Evolutionary conservation across 2,329 filamentous ascomycete genomes (phyloP).

Genomic region (Talaromyces sp.): DNA sequence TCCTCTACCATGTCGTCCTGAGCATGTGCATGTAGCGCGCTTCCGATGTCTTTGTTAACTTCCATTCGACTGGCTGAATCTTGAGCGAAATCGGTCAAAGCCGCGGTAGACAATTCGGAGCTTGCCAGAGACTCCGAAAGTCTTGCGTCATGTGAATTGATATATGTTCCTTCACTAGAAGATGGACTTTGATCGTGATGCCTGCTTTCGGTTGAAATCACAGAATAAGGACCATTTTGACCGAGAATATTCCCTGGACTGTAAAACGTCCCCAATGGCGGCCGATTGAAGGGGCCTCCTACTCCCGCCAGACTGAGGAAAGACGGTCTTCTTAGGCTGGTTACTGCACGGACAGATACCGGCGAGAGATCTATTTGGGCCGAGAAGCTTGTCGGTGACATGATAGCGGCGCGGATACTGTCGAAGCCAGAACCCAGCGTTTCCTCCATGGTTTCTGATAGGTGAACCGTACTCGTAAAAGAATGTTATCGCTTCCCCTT

Average conservation of each 20-base stretch:
- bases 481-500: constrained; percentile 2
- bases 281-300: not conserved
- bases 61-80: constrained; percentile 18
- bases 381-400: constrained; percentile 13
- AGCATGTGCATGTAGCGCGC: constrained; percentile 29
- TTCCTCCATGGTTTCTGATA: constrained; percentile 15
- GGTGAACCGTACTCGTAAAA: not conserved
- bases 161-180: not conserved
- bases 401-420: constrained; percentile 18
- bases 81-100: not conserved
- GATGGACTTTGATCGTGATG: not conserved
- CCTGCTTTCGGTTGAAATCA: not conserved
- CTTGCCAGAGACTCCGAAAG: not conserved
- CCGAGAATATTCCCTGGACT: not conserved
- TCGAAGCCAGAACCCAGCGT: constrained; percentile 21
- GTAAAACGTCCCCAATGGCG: not conserved
- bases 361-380: constrained; percentile 7
- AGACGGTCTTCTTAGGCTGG: not conserved
- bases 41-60: constrained; percentile 22
- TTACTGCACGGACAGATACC: constrained; percentile 2
- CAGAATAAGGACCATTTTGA: not conserved
- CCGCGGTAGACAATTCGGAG: not conserved
- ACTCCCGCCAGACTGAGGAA: constrained; percentile 5
- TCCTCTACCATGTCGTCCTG: constrained; percentile 28
- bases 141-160: not conserved